A percentile compares a stretch with the other conserved stretches of the same genome.
These are phyloP conservation scores for Suaeda aralocaspica DNA, from an alignment of 148 eudicot species.

Conservation along the genomic window DNA sequence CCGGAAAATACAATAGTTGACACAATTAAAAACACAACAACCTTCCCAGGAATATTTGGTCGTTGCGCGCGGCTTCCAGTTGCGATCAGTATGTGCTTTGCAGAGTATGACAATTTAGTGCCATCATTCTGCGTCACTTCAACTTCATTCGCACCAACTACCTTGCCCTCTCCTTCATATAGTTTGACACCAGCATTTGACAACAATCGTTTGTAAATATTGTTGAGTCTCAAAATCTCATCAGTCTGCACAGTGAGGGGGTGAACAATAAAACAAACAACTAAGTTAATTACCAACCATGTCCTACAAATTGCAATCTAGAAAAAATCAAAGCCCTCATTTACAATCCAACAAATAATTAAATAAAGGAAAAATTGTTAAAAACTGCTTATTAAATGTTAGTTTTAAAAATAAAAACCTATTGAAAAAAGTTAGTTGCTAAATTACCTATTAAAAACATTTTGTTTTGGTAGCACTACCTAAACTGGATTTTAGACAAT, in stretches of 20 bases:
- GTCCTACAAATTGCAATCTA: too few relatives aligned
- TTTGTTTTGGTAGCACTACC: too few relatives aligned
- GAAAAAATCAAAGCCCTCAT: too few relatives aligned
- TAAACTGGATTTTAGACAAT: too few relatives aligned
- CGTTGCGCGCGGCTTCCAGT: constrained; percentile 91
- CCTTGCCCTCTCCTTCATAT: constrained; percentile 91
- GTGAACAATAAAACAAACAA: background rate
- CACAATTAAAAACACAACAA: constrained; percentile 14
- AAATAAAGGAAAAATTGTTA: too few relatives aligned
- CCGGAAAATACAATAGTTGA: background rate
- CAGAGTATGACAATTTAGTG: constrained; percentile 75
- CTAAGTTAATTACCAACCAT: too few relatives aligned
- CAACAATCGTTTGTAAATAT: constrained; percentile 77
- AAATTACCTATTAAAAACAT: too few relatives aligned
- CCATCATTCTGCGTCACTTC: constrained; percentile 90
- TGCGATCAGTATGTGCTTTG: constrained; percentile 88
- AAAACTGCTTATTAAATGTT: too few relatives aligned
- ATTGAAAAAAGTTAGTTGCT: too few relatives aligned
- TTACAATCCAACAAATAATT: too few relatives aligned
- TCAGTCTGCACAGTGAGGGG: constrained; percentile 54
- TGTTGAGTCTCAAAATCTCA: constrained; percentile 75
- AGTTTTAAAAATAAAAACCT: too few relatives aligned
- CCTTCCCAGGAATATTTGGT: constrained; percentile 80
- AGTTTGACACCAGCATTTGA: constrained; percentile 90
- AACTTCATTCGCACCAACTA: constrained; percentile 88